Evolutionary conservation across 768 basidiomycete genomes (phyloP), one percentile per base, ranked within the genome.

Genomic region (Kwoniella pini): DNA sequence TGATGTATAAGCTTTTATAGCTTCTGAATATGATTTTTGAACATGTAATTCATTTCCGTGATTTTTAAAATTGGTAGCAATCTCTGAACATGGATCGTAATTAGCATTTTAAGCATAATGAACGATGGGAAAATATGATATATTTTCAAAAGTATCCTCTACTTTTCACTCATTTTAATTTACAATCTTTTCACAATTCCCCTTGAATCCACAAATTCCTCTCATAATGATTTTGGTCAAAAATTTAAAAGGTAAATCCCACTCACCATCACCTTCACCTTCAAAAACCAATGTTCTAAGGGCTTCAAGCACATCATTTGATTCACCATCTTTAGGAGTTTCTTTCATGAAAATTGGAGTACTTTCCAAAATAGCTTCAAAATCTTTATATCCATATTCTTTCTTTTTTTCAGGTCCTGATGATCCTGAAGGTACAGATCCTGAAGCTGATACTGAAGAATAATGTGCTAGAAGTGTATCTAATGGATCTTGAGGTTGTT

Each of bases 21-120:
- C 96, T 76, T 98, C 93, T 36, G 90, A 84, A 77, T 85, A 89
- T 42, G 90, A 85, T 72, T 90, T 91, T 27, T 87, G 88, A 66
- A 86, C 87, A 80, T 89, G 95, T 71, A 95, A 91, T 56, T 94
- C 92, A 74, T 97, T 98, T 4, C 93, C 96, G 75, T 95, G 91
- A 54, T 91, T 86, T 77, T 96, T 97, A 80, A 97, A 96, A 72
- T 89, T 93, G 62, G 85, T 83, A 1, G 95, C 91, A 65, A 91
- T 82, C 77, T 98, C 96, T 95, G 64, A 26, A 40, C 0, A 24
- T n/a, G n/a, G n/a, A n/a, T n/a, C n/a, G n/a, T n/a, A n/a, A n/a
- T n/a, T n/a, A n/a, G n/a, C n/a, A n/a, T n/a, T n/a, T n/a, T 9
- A 9, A 7, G 33, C 33, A 36, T 36, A 36, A 9, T 36, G 33